Base-by-base conservation (phyloP, 805 yeast genomes). In the Metschnikowia continentalis region DNA sequence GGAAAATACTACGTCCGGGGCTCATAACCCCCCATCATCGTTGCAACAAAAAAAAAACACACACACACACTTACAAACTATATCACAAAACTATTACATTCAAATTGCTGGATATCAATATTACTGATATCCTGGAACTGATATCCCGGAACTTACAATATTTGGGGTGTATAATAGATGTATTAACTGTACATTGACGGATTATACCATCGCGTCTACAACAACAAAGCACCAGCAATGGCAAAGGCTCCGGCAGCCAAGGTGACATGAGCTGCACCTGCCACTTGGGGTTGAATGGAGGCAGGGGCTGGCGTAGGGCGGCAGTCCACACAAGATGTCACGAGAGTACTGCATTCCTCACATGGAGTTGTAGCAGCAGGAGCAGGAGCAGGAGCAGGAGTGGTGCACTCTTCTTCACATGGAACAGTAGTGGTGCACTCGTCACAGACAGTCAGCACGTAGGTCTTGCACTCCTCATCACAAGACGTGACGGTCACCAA, bases 401-500 rank as follows among this genome's bases (percentile, higher is more conserved):
- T 7, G 22, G 46, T 42, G 45, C 56, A 54, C 1, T 19, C 50
- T 35, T 60, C 61, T 23, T 23, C 38, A 17, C 20, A 35, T 3
- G 38, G 13, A 10, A 13, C n/a, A 8, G 6, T 6, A 20, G 47
- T 7, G 22, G 46, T 41, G 44, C 56, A 54, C 1, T 19, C 50
- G 37, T 55, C 50, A 62, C 66, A 54, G 10, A 3, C 13, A 35
- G 41, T 20, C 10, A 6, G n/a, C 17, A 20, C 26, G n/a, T 8
- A 13, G 8, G 47, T 7, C 7, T 35, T 32, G 47, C 56, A 54
- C 1, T 19, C 51, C 42, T 61, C 61, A 43, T 56, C 51, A 62
- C 66, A 54, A 50, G 66, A 56, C 53, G 67, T 57, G 63, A 63
- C 48, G 53, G 65, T 56, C 54, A 58, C 56, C 53, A 57, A 30